Base-by-base conservation (phyloP, 257 asterid genomes). In the Asclepias syriaca region DNA sequence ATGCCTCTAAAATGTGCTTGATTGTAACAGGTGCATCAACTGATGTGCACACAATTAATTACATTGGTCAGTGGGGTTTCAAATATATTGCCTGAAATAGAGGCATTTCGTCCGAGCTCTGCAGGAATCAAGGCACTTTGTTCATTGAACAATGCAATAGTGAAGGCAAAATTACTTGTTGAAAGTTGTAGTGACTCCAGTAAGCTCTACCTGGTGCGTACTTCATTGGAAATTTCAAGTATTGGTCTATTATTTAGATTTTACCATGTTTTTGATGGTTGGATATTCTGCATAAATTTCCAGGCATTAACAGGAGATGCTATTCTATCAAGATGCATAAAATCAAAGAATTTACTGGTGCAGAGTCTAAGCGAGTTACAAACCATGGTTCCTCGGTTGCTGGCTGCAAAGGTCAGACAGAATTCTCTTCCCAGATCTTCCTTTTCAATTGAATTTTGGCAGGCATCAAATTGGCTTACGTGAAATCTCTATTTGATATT, bases 221-320 rank as follows among this genome's bases (percentile, higher is more conserved):
- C 57, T 73, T 72, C 56, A 16, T 55, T 9, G 68, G 60, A 75
- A 55, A 21, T 70, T 75, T 65, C 29, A 15, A 49, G n/a, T 34
- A 50, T 66, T 19, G 32, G 46, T 39, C 37, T 13, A 57, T 46
- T 57, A 16, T 61, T 50, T 77, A n/a, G 50, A 27, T 76, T 63
- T 68, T 24, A 24, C 53, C 21, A 8, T 21, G 58, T 19, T 53
- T 46, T 60, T 37, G 56, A 39, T 75, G 48, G 68, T 56, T 5
- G 19, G 34, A 72, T 51, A 49, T 64, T 63, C 77, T 48, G 73
- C 60, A 37, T 18, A 39, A 75, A 61, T 72, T 51, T 67, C 67
- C 90, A 94, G 99, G 96, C 95, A 64, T 85, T 91, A 65, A 94
- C 96, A 16, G 99, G 99, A 73, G 95, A 88, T 55, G 84, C 84